These are phyloP conservation scores for Lasiosphaeris hirsuta DNA, from an alignment of 495 filamentous ascomycete species.

Conservation along the genomic window DNA sequence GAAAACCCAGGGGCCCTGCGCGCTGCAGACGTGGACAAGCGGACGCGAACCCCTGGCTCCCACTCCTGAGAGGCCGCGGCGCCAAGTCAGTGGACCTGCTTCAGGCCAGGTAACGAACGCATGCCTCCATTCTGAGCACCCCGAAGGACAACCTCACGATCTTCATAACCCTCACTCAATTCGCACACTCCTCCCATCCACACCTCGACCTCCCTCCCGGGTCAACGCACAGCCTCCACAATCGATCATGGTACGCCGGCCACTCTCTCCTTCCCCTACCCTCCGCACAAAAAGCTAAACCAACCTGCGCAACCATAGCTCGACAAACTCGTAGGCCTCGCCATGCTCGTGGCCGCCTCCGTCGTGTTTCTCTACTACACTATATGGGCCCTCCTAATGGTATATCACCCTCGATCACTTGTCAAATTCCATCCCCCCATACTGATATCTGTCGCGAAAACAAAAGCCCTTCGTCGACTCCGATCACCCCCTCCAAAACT, in stretches of 20 bases:
- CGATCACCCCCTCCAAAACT: constrained; percentile 85
- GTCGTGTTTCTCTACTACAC: constrained; percentile 99
- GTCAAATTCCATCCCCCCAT: constrained; percentile 10
- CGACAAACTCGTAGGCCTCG: constrained; percentile 91
- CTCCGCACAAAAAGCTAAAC: neutral
- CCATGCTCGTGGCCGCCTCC: constrained; percentile 94
- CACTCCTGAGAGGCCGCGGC: constrained; percentile 19
- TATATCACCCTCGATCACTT: constrained; percentile 36
- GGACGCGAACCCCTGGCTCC: constrained; percentile 27
- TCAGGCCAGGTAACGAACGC: constrained; percentile 5
- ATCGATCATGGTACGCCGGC: constrained; percentile 37
- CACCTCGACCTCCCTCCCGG: neutral
- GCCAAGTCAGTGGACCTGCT: neutral
- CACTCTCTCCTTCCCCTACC: neutral
- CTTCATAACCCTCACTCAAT: neutral
- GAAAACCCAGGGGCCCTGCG: too few species aligned
- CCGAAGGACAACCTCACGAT: constrained; percentile 3
- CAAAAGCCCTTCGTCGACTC: constrained; percentile 91
- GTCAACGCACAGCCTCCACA: constrained; percentile 5
- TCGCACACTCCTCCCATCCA: neutral
- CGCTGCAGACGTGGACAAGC: neutral
- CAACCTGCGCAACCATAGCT: constrained; percentile 56
- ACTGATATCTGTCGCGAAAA: neutral
- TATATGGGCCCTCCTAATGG: constrained; percentile 96
- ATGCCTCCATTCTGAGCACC: neutral